Percentiles rank a stretch among this genome's conserved stretches.
These are phyloP conservation scores for Grosmannia penicillata DNA, from an alignment of 2,329 filamentous ascomycete species.

Conservation along the genomic window DNA sequence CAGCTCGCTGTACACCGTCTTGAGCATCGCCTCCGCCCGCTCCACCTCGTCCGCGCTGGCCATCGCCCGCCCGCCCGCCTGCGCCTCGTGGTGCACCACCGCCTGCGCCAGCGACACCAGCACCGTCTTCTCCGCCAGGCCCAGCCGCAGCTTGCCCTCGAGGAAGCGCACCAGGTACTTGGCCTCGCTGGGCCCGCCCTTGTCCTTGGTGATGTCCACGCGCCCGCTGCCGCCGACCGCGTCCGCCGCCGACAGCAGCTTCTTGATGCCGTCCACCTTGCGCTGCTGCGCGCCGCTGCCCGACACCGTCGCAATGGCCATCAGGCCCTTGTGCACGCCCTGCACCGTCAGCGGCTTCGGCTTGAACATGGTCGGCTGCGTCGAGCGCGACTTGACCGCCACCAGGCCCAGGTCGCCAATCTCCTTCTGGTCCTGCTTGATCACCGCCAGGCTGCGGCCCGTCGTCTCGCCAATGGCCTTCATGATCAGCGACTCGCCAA, in stretches of 20 bases:
- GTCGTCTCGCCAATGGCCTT: conserved; percentile 94
- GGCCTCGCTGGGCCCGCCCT: conserved; percentile 85
- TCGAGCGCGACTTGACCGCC: conserved; percentile 86
- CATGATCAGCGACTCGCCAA: conserved; percentile 96
- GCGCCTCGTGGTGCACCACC: conserved; percentile 67
- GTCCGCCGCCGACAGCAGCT: conserved; percentile 83
- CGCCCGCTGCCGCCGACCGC: conserved; percentile 56
- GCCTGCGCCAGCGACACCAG: conserved; percentile 83
- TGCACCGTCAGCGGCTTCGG: conserved; percentile 78
- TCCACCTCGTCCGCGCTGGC: conserved; percentile 56
- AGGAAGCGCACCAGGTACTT: conserved; percentile 89
- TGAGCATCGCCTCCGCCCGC: conserved; percentile 72
- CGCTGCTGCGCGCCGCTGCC: conserved; percentile 79
- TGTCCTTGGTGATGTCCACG: conserved; percentile 81
- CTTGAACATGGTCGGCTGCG: conserved; percentile 97
- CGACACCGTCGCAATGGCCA: conserved; percentile 74
- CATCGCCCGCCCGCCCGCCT: conserved; percentile 53
- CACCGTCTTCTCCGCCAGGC: conserved; percentile 83
- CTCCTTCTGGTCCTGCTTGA: conserved; percentile 91
- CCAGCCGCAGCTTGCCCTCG: conserved; percentile 84
- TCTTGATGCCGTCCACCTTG: conserved; percentile 93
- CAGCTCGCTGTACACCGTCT: conserved; percentile 86
- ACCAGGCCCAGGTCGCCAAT: conserved; percentile 92
- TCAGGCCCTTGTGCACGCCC: conserved; percentile 75
- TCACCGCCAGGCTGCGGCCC: conserved; percentile 71